Base-by-base conservation (phyloP, 1,284 basidiomycete genomes). In the Rhodotorula glutinis region DNA sequence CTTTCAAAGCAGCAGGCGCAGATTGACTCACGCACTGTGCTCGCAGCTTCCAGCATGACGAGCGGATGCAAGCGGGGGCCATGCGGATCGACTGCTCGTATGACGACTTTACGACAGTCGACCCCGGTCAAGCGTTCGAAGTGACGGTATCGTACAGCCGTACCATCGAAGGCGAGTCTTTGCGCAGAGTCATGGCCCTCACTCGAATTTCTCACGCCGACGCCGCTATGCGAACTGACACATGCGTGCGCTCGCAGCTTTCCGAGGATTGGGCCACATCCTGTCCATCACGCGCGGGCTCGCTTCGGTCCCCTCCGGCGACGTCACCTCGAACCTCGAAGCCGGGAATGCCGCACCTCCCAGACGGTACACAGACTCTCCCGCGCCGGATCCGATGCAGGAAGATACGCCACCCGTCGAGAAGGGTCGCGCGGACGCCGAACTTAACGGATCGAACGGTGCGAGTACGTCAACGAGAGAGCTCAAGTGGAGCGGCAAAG, bases 191-290 rank as follows among this genome's bases (percentile, higher is more conserved):
- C n/a, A n/a, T n/a, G n/a, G n/a, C n/a, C n/a, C n/a, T n/a, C n/a
- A n/a, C n/a, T n/a, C n/a, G n/a, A n/a, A 25, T 19, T 46, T 11
- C 11, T 5, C 33, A 38, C 33, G 33, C 33, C 33, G 33, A 38
- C 7, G 11, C 33, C 7, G 33, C 33, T 38, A n/a, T 11, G 33
- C 33, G 5, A 11, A 38, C 33, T 38, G 33, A 38, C 11, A 38
- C 11, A 38, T 38, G 33, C 33, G 11, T 38, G 33, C 5, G 7
- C 33, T 17, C 7, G 44, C 62, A 75, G 73, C 73, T 11, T 73
- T 60, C 56, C 70, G 73, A 29, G 73, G 60, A 7, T 60, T 74
- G 19, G 73, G 73, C 11, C 73, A 75, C 57, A 60, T 75, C 40
- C 61, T 75, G 21, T 72, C 57, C 49, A 55, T 71, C 59, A 63